Evolutionary conservation across 805 yeast genomes (phyloP), one percentile per base, ranked within the genome.

Genomic region (Wickerhamiella qilinensis): DNA sequence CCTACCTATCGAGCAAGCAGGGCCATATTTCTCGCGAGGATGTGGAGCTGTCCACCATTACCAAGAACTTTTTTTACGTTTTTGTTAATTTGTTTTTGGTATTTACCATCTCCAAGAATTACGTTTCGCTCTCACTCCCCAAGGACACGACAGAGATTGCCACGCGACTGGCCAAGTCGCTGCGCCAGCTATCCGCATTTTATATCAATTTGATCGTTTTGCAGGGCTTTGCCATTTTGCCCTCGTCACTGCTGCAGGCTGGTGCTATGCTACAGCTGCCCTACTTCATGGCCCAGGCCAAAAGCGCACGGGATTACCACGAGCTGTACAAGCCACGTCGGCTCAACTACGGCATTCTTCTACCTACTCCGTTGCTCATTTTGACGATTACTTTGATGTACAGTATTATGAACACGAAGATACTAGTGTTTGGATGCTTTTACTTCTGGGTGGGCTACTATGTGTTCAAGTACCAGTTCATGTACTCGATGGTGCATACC

Each of bases 51-150:
- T 79, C 94, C 0, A 73, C 85, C 19, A 93, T 88, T 2, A 75
- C 91, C 20, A 88, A 88, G 59, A 91, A 91, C 62, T 88, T 86
- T 60, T 86, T 91, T 55, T 91, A 85, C 58, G 80, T 86, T 28
- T 91, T 91, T 60, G 93, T 88, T 46, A 88, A 88, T 57, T 67
- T 91, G 69, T 91, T 88, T 54, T 64, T 88, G 53, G 94, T 88
- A 20, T 91, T 91, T 62, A 88, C 97, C 1, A 69, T 86, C 51
- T 93, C 93, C 6, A 38, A 43, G 3, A 94, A 95, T 45, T 83
- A 95, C 1, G 88, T 91, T 1, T 75, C 91, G 4, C 74, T 75
- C 47, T n/a, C n/a, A n/a, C n/a, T n/a, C n/a, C 73, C 75, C 44
- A 80, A 83, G 54, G 97, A 91, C 52, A 84, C 96, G 1, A 80